Base-by-base conservation (phyloP, 306 rosid species). In the Rosa multiflora region DNA sequence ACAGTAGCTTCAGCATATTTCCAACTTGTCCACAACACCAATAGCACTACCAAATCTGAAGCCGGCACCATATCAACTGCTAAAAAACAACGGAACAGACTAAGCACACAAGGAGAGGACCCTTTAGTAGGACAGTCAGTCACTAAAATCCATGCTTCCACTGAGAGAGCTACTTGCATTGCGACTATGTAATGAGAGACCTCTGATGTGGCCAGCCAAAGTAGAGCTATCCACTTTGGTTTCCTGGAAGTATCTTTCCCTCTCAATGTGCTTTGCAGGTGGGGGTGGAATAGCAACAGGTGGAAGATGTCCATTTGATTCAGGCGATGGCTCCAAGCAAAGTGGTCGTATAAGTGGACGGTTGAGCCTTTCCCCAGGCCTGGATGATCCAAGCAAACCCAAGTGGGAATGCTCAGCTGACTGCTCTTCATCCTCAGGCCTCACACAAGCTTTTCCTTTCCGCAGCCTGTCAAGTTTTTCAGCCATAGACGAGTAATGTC, bases 371-470 rank as follows among this genome's bases (percentile, higher is more conserved):
- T 90, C 97, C 11, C 77, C 86, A 1, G 83, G 82, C 40, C 79
- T 82, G 70, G 91, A 70, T 74, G 81, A 74, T 40, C 90, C 98
- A 40, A 87, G 85, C 72, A 88, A 80, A 58, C 90, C 85, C 78
- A 88, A 74, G 66, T 72, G 82, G 18, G 86, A 85, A 12, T 78
- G 89, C 80, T 88, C 88, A 2, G 77, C 77, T 70, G 86, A 76
- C 5, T 80, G 79, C 70, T 80, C 89, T 82, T 94, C 97, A 43
- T 92, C 98, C 83, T 91, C 97, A 10, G 92, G 93, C 83, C 85
- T 85, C 43, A 88, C 91, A 80, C 97, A 89, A 52, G 98, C 98
- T 84, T 94, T 94, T 84, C 98, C 98, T 82, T 94, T 94, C 37
- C 95, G 93, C 81, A 94, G 83, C 88, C 98, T 94, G 89, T 77